Evolutionary conservation across 2,329 filamentous ascomycete species (phyloP), one percentile per base, ranked within the genome.

Genomic region (Chaetomiaceae sp.): DNA sequence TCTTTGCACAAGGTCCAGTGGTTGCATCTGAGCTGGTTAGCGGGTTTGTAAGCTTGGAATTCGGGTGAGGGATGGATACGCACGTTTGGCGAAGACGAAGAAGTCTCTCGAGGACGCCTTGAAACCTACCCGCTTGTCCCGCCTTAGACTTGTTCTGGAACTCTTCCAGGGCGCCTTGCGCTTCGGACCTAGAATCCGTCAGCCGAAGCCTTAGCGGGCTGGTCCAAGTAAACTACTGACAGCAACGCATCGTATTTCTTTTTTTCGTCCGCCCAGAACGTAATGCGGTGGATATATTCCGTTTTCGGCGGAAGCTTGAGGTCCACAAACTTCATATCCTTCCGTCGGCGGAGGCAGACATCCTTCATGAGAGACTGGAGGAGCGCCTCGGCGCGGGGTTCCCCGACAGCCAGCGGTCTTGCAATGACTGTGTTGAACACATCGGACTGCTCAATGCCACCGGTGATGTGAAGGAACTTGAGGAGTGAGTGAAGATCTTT

Each of bases 291-390:
- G 5, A 94, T 75, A 59, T 86, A 90, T 64, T 92, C 89, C 1
- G 83, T 85, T 63, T 95, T 83, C 13, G 83, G 75, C 0, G 90
- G 90, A 8, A 95, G 75, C 57, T 84, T 86, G 18, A 95, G 73
- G 60, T 95, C 89, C 48, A 96, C 80, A 64, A 95, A 95, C 5
- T 79, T 78, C 90, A 96, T 95, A 51, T 92, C 85, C 67, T 96
- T 96, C 68, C 84, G 86, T 33, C 90, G 82, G 33, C 90, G 81
- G 20, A 96, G 75, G 62, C 88, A 94, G 42, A 95, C 79, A 16
- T 87, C 84, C n/a, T 78, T 77, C 82, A 95, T 91, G 40, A 95
- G 76, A 5, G 82, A 78, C 64, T 92, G 87, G 3, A 95, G 76
- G 3, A 92, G 72, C 10, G 77, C 69, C 43, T 82, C 83, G 11